Evolutionary conservation across 1,284 basidiomycete species (phyloP).

Genomic region (Tylopilus orsonianus): DNA sequence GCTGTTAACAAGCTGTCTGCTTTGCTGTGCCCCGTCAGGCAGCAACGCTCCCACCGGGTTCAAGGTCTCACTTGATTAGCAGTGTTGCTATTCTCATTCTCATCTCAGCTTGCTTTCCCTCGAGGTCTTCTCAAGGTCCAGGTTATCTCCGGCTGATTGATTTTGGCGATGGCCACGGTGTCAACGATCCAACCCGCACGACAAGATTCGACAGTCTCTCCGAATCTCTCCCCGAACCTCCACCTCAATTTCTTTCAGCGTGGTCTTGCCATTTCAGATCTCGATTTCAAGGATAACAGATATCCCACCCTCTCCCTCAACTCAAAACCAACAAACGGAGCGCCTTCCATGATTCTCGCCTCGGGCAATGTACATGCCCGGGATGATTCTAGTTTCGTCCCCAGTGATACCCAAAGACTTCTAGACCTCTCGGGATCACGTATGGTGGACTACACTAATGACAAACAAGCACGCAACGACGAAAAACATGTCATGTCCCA

Average conservation of each 20-base stretch:
- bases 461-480: slow-evolving; percentile 25
- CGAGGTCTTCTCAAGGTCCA: slow-evolving; percentile 18
- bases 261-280: slow-evolving; percentile 52
- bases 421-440: slow-evolving; percentile 15
- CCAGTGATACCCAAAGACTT: slow-evolving; percentile 17
- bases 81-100: slow-evolving; percentile 10
- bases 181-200: slow-evolving; percentile 42
- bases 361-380: slow-evolving; percentile 23
- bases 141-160: slow-evolving; percentile 22
- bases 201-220: slow-evolving; percentile 38
- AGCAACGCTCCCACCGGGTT: background rate
- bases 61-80: slow-evolving; percentile 2
- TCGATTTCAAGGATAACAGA: slow-evolving; percentile 61
- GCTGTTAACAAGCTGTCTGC: background rate
- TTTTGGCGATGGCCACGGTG: slow-evolving; percentile 47
- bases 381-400: slow-evolving; percentile 11
- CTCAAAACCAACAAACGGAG: slow-evolving; percentile 29
- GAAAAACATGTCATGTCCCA: slow-evolving; percentile 23
- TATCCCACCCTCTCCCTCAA: slow-evolving; percentile 48
- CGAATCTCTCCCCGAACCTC: slow-evolving; percentile 31
- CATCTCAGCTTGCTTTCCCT: slow-evolving; percentile 14
- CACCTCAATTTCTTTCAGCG: slow-evolving; percentile 47
- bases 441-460: slow-evolving; percentile 14
- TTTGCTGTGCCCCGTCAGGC: background rate
- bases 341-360: slow-evolving; percentile 31